Evolutionary conservation across 2,329 filamentous ascomycete species (phyloP).

Genomic region (Paraconiothyrium brasiliense): DNA sequence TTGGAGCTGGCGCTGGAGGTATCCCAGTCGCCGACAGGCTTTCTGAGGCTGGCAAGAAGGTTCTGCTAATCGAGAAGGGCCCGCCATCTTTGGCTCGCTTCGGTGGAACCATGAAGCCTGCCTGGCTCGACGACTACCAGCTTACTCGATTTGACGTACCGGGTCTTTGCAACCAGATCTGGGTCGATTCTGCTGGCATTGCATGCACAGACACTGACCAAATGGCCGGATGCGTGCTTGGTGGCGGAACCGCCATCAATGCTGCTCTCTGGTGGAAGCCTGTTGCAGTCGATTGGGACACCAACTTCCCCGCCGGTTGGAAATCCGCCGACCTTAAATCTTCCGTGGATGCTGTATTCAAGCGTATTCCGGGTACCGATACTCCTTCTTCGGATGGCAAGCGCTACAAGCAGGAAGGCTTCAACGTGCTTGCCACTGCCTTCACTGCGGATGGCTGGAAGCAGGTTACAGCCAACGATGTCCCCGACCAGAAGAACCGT

Average conservation of each 20-base stretch:
- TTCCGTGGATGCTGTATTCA: constrained; percentile 70
- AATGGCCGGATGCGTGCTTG: constrained; percentile 76
- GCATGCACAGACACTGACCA: constrained; percentile 75
- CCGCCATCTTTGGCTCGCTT: constrained; percentile 70
- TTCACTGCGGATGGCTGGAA: constrained; percentile 70
- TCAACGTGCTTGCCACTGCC: constrained; percentile 68
- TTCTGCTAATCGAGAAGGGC: constrained; percentile 65
- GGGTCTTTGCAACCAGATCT: constrained; percentile 76
- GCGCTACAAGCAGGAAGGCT: constrained; percentile 73
- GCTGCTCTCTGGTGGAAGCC: constrained; percentile 75
- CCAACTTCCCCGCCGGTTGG: constrained; percentile 78
- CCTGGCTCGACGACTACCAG: constrained; percentile 69
- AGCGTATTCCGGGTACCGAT: constrained; percentile 75
- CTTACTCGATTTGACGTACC: constrained; percentile 77
- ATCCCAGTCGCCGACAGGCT: constrained; percentile 69
- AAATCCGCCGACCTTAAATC: constrained; percentile 68
- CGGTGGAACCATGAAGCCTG: constrained; percentile 68
- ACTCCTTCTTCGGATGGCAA: constrained; percentile 72
- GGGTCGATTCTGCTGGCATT: constrained; percentile 69
- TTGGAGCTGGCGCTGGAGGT: constrained; percentile 70
- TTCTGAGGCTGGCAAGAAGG: constrained; percentile 70
- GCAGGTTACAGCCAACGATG: constrained; percentile 67
- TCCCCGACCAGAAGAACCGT: constrained; percentile 71
- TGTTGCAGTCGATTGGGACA: constrained; percentile 72
- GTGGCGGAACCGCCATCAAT: constrained; percentile 73